Base-by-base conservation (phyloP, 768 basidiomycete genomes). In the Suillus subluteus region DNA sequence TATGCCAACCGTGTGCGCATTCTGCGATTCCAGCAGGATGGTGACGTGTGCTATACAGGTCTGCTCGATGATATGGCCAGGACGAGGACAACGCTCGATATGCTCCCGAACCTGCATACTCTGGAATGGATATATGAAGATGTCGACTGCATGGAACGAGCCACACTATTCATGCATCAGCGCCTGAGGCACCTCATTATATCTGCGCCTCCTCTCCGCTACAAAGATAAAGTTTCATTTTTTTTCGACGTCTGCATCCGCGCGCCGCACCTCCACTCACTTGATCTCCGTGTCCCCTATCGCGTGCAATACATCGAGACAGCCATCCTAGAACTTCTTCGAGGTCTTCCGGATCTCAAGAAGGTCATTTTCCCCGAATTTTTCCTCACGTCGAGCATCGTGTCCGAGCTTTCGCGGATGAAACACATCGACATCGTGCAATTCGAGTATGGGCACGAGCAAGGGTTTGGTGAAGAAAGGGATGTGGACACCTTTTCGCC, bases 91-190 rank as follows among this genome's bases (percentile, higher is more conserved):
- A 80, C 78, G 13, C 71, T 88, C 38, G 79, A 83, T 62, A 82
- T 90, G 62, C 73, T 90, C 3, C 89, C 89, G 8, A 84, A 84
- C 68, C 75, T 88, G 65, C 81, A 82, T 48, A 79, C 80, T 3
- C 77, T 91, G 6, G 75, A 81, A 21, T 90, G 88, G 87, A 71
- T 72, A 32, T 74, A 74, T 8, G n/a, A 56, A 6, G 62, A 21
- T n/a, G 26, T 65, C 15, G 72, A 72, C 0, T 69, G 74, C n/a
- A 70, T 79, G 71, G 76, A 79, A 30, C 74, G 76, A 21, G 78
- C 80, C 55, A 81, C 86, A 32, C 71, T 89, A 63, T 90, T 90
- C 75, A 87, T 90, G 82, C 86, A 88, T 71, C 74, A 77, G 41
- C 81, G 80, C 58, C 76, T 91, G 65, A 85, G 79, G 67, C 66